Base-by-base conservation (phyloP, 345 rosid genomes). In the Eucalyptus paniculata region DNA sequence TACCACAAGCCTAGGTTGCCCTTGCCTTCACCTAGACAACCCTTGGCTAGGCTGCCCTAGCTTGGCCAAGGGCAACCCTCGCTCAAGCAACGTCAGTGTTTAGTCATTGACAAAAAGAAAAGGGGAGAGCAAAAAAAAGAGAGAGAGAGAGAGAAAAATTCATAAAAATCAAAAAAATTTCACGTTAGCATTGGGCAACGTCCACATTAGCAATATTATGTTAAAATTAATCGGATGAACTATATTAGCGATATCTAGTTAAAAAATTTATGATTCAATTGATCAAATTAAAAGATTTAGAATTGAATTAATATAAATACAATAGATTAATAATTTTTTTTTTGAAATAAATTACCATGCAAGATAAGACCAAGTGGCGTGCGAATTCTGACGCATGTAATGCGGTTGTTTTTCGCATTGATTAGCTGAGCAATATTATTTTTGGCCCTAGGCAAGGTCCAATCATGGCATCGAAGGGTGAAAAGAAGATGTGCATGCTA, bases 161-260 rank as follows among this genome's bases (percentile, higher is more conserved):
- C 6, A 23, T 4, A 56, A 56, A 56, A 56, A 23, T 23, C 60
- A 56, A 56, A 56, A 54, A 23, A 56, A 9, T 23, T 56, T 51
- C 5, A 0, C 0, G 2, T 0, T 19, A 53, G 24, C 1, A 53
- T 53, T 2, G 0, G 0, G 4, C 6, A 10, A 4, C 3, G 5
- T 23, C 1, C 5, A 56, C 12, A 10, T 56, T 10, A 56, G 12
- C 1, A 9, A 56, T 56, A 56, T 56, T 9, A 0, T 9, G 1
- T 5, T 24, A 56, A 56, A 24, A 56, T 56, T 56, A 3, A 56
- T 56, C 0, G 3, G 13, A 56, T 9, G 1, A 24, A 23, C 13
- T 56, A 23, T 56, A 9, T 23, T 56, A 10, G 0, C 3, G 2
- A 53, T 56, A 56, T 23, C 3, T 1, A 5, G 5, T 56, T 9